Base-by-base conservation (phyloP, 352 stramenopile genomes). In the Pythium rhizo-oryzae region DNA sequence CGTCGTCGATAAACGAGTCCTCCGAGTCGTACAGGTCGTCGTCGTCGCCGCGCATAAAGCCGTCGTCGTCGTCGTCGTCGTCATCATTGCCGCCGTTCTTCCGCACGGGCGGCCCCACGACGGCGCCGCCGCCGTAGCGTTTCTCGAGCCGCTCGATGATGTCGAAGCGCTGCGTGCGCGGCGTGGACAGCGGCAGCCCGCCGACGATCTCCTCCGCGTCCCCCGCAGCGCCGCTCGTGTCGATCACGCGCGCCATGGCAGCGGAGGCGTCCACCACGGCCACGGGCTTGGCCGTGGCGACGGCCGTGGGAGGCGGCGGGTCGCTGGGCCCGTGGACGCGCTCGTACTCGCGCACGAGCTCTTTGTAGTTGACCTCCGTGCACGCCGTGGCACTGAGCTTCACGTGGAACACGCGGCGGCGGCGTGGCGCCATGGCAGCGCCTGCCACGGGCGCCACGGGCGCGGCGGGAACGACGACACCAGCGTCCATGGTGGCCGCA, bases 141-240 rank as follows among this genome's bases (percentile, higher is more conserved):
- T 96, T 93, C 67, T 96, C 88, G 24, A 96, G 70, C 21, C 87
- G 82, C 60, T 96, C 88, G 56, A 96, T 96, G 72, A 96, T 96
- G 61, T 92, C 91, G 62, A 90, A 96, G 25, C 85, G 84, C 71
- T 91, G 69, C 19, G 77, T 75, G 2, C 76, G 69, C 3, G 71
- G 70, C 18, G 66, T 74, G 0, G 59, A 47, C 19, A 71, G 56
- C 39, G 60, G 46, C 35, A 50, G 23, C 19, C 35, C 55, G 43
- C 47, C 62, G 8, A 50, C 59, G 51, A 60, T 52, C 43, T 66
- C 52, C 60, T 60, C 78, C 25, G 65, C 56, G 18, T 58, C 59
- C 43, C 55, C 43, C 11, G 18, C 7, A 7, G 54, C 1, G 5
- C 1, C 43, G 15, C 44, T 44, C 19, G 50, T 54, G 37, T 50